Conservation (phyloP, 1,284 basidiomycete genomes). For the Melanopsichium pennsylvanicum region DNA sequence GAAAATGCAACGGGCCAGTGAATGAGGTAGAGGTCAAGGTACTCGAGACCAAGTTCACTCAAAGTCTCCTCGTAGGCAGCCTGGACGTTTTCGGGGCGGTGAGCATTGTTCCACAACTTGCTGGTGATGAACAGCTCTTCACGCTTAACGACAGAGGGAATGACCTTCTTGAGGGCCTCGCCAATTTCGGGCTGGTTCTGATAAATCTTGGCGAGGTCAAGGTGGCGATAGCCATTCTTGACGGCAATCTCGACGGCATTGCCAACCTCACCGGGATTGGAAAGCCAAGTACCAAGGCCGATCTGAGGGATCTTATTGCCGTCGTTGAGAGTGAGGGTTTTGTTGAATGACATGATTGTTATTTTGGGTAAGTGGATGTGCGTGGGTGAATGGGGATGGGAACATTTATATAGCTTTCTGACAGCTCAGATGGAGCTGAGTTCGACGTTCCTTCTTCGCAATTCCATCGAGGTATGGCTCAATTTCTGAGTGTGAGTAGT, state of each 20-base stretch:
- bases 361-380: too few relatives aligned
- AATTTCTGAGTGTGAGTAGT: too few relatives aligned
- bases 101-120: constrained; percentile 74
- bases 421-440: too few relatives aligned
- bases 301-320: constrained; percentile 63
- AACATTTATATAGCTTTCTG: too few relatives aligned
- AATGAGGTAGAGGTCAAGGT: constrained; percentile 72
- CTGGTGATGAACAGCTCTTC: constrained; percentile 69
- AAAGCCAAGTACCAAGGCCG: constrained; percentile 84
- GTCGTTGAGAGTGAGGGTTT: constrained; percentile 59
- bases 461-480: neutral
- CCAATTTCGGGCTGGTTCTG: constrained; percentile 67
- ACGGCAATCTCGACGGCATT: constrained; percentile 68
- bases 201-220: constrained; percentile 62
- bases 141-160: constrained; percentile 67
- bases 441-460: too few relatives aligned
- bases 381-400: too few relatives aligned
- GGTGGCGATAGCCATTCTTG: constrained; percentile 60
- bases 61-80: constrained; percentile 66
- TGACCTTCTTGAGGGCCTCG: constrained; percentile 67
- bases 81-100: constrained; percentile 67
- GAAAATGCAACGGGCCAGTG: constrained; percentile 79
- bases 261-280: constrained; percentile 79
- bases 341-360: constrained; percentile 56
- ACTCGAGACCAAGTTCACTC: constrained; percentile 65